Conservation (phyloP, 805 yeast genomes). For the Saccharomycopsis fermentans region DNA sequence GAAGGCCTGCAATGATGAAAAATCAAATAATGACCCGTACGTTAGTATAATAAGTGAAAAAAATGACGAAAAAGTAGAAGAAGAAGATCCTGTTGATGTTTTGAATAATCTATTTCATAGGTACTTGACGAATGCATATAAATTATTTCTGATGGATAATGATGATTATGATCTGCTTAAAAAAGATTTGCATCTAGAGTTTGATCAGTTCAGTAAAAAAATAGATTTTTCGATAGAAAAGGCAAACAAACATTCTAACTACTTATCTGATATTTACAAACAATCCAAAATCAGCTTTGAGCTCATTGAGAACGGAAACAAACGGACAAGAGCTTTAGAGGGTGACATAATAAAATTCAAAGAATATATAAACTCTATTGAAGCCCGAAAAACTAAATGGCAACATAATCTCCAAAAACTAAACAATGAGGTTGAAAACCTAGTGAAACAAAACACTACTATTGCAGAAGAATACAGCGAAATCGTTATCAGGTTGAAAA, state of each 20-base stretch:
- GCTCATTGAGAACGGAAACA: slow-evolving; percentile 40
- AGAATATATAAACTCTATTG: slow-evolving; percentile 61
- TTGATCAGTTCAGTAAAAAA: slow-evolving; percentile 39
- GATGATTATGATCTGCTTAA: slow-evolving; percentile 50
- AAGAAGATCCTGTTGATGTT: slow-evolving; percentile 17
- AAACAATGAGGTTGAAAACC: slow-evolving; percentile 39
- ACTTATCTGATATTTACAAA: slow-evolving; percentile 31
- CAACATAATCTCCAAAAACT: slow-evolving; percentile 45
- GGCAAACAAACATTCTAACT: slow-evolving; percentile 32
- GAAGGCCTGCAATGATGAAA: slow-evolving; percentile 18
- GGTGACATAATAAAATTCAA: slow-evolving; percentile 61
- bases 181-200: slow-evolving; percentile 46
- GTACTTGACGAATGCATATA: slow-evolving; percentile 59
- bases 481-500: slow-evolving; percentile 34
- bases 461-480: slow-evolving; percentile 34
- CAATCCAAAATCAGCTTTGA: slow-evolving; percentile 36
- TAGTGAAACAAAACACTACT: slow-evolving; percentile 33
- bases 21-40: slow-evolving; percentile 19
- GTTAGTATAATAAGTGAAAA: not conserved
- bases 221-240: slow-evolving; percentile 37
- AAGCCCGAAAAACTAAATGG: slow-evolving; percentile 59
- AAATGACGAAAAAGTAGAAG: not conserved
- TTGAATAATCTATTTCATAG: slow-evolving; percentile 37
- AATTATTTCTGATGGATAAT: slow-evolving; percentile 50
- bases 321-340: slow-evolving; percentile 53